Conservation (phyloP, 352 stramenopile species). For the Thraustochytrium striatum region DNA sequence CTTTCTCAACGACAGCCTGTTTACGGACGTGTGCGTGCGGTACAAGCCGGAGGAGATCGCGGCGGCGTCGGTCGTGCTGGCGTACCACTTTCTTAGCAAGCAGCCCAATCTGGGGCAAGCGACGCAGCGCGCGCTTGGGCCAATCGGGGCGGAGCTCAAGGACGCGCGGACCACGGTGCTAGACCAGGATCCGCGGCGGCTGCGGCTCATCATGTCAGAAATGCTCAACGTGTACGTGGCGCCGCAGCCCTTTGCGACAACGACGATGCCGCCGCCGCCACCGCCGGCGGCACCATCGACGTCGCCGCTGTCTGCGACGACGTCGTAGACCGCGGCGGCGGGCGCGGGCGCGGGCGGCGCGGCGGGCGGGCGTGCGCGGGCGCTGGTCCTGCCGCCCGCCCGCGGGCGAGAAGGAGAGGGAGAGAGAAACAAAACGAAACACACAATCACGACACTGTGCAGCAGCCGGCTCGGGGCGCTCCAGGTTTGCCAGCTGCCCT, state of each 20-base stretch:
- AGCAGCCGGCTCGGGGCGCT: constrained; percentile 16
- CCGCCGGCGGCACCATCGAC: too few species aligned
- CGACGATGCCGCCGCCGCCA: too few species aligned
- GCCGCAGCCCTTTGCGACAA: too few species aligned
- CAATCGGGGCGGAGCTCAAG: constrained; percentile 4
- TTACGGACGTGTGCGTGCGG: constrained; percentile 72
- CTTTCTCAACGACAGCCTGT: constrained; percentile 78
- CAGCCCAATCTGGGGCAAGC: background rate
- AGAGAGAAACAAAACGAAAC: too few species aligned
- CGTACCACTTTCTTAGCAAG: constrained; percentile 43
- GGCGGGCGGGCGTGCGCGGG: too few species aligned
- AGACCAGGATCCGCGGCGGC: background rate
- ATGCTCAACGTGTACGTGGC: background rate
- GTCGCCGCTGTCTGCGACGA: too few species aligned
- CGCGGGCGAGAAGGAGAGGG: too few species aligned
- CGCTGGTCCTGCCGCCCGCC: too few species aligned
- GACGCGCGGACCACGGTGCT: background rate
- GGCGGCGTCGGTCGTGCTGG: constrained; percentile 72
- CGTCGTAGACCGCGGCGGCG: too few species aligned
- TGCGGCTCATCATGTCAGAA: background rate
- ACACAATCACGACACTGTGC: constrained; percentile 25
- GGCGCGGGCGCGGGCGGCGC: too few species aligned
- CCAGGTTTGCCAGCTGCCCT: constrained; percentile 29
- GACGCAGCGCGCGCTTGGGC: background rate
- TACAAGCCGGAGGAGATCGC: constrained; percentile 67